Evolutionary conservation across 139 green algal species (phyloP), one percentile per base, ranked within the genome.

Genomic region (Chlorella sp.): DNA sequence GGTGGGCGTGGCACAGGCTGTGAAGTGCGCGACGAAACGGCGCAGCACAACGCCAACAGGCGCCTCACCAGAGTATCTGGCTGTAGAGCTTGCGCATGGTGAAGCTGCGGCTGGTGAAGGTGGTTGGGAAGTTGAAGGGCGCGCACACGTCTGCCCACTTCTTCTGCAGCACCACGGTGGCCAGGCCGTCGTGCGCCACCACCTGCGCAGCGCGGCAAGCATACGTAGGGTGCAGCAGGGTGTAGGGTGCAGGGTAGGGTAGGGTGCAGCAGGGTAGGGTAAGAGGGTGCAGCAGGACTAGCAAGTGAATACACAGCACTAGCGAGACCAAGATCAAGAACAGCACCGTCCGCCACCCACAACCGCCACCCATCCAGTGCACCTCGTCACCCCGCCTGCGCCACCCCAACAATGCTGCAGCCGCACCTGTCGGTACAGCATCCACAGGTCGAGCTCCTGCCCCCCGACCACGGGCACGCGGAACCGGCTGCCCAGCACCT

Each of bases 111-210:
- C 32, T 60, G 22, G 65, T 71, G 65, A 60, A 71, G 34, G 65
- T 61, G 34, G 65, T 5, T 5, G 65, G 65, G 34, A 71, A 71
- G 34, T 71, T 55, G 65, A 71, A 71, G 65, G 65, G 65, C 65
- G 22, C 22, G 35, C 65, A 71, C 35, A 71, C 65, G 2, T 71
- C 65, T 2, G 23, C 26, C 65, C 65, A 71, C 34, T 27, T 42
- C 68, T 66, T 63, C 27, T 33, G 49, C 32, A n/a, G 33, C 3
- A 71, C n/a, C 23, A 71, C 65, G 0, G 2, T 1, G 2, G 3
- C 24, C 24, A 60, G 23, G 24, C 65, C 65, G 26, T 31, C 65
- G 6, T 31, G 20, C 2, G 34, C 34, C 5, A 6, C 20, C 35
- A 60, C 65, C 65, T 71, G 65, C 34, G 4, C 42, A 55, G 42